phyloP scores from a whole-genome alignment of 2,329 filamentous ascomycete genomes.

The Arthrobotrys sinensis region DNA sequence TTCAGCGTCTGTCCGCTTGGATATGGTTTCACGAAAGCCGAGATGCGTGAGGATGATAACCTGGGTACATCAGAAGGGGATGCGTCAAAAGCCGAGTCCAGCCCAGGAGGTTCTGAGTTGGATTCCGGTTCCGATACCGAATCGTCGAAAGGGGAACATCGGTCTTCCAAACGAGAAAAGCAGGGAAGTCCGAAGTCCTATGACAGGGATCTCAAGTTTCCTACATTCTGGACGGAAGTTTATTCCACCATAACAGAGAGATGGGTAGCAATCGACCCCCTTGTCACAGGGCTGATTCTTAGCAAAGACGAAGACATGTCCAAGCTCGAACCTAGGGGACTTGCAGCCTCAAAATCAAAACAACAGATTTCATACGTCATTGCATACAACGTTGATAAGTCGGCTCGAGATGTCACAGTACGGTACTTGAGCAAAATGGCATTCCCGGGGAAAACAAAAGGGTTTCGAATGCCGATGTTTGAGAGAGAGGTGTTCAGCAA shows the following conservation, averaged over 20 bases:
- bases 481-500: constrained; percentile 85
- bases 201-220: constrained; percentile 55
- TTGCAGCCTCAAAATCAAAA: constrained; percentile 85
- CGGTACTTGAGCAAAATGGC: constrained; percentile 86
- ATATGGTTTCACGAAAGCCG: constrained; percentile 71
- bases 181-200: constrained; percentile 72
- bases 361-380: constrained; percentile 93
- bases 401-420: constrained; percentile 94
- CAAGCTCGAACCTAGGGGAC: constrained; percentile 85
- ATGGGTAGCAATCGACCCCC: constrained; percentile 89
- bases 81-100: constrained; percentile 30
- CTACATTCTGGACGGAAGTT: constrained; percentile 82
- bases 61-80: constrained; percentile 73
- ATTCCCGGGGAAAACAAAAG: constrained; percentile 91
- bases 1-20: constrained; percentile 87
- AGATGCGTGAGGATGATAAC: constrained; percentile 79
- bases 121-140: constrained; percentile 16
- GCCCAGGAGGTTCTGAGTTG: constrained; percentile 14
- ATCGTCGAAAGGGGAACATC: neutral
- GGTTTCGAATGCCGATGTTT: constrained; percentile 81
- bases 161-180: constrained; percentile 10
- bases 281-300: constrained; percentile 71
- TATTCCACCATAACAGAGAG: constrained; percentile 88
- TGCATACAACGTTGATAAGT: constrained; percentile 85
- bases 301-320: constrained; percentile 74